A percentile compares a stretch with the other conserved stretches of the same genome.
Conservation (phyloP, 805 yeast genomes). For the Kregervanrija pseudodelftensis region DNA sequence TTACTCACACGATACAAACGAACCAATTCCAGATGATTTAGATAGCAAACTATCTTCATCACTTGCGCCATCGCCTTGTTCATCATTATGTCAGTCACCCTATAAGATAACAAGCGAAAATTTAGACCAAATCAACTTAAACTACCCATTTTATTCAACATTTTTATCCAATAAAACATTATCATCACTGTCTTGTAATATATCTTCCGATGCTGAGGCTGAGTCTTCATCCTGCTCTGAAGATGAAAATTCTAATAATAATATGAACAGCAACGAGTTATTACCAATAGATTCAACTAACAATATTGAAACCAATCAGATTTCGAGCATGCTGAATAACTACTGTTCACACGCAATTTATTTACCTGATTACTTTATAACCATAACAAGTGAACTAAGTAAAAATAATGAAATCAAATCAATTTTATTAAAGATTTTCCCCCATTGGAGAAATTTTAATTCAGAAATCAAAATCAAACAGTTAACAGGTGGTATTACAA, state of each 20-base stretch:
- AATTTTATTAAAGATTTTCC: conserved; percentile 38
- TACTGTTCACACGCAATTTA: conserved; percentile 43
- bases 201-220: not conserved
- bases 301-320: not conserved
- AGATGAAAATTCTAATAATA: not conserved
- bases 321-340: conserved; percentile 15
- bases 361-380: conserved; percentile 37
- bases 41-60: not conserved
- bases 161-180: conserved; percentile 21
- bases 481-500: conserved; percentile 59
- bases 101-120: not conserved
- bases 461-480: conserved; percentile 31
- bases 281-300: not conserved
- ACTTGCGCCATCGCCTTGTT: not conserved
- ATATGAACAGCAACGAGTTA: not conserved
- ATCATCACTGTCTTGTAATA: conserved; percentile 9
- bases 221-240: not conserved
- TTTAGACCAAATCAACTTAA: not conserved
- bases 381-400: conserved; percentile 23
- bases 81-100: not conserved
- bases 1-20: not conserved
- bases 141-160: conserved; percentile 13
- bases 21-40: not conserved
- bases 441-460: conserved; percentile 24
- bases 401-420: conserved; percentile 29